Percentiles rank a stretch among this genome's conserved stretches.
Evolutionary conservation across 2,329 filamentous ascomycete genomes (phyloP).

Genomic region (Drechslerella coelobrocha): DNA sequence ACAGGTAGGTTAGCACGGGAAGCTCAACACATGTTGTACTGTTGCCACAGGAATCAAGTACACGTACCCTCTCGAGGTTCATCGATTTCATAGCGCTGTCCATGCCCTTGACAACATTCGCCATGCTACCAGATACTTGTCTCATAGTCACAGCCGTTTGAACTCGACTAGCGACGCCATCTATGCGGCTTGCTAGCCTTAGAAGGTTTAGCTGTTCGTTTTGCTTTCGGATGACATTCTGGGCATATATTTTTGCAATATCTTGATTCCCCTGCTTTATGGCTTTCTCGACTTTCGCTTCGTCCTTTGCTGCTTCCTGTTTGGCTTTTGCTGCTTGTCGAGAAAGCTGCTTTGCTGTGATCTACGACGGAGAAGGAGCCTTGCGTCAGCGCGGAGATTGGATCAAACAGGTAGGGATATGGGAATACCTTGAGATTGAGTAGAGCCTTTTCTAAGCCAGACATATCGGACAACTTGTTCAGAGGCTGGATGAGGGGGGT

Average conservation of each 20-base stretch:
- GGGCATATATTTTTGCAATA: conserved; percentile 69
- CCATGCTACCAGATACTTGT: conserved; percentile 68
- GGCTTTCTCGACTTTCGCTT: conserved; percentile 66
- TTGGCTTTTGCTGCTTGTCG: conserved; percentile 68
- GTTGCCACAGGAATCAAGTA: neutral
- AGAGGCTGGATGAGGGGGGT: neutral
- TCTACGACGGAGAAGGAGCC: conserved; percentile 61
- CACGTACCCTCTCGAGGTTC: conserved; percentile 67
- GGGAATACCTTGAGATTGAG: conserved; percentile 67
- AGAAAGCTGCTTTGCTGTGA: conserved; percentile 70
- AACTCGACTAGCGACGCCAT: conserved; percentile 67
- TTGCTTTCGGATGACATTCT: conserved; percentile 69
- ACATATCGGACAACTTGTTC: conserved; percentile 60
- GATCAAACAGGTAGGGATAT: conserved; percentile 12
- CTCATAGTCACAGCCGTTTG: conserved; percentile 71
- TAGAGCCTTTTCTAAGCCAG: conserved; percentile 68
- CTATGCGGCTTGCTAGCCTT: conserved; percentile 66
- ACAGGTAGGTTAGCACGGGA: conserved; percentile 2
- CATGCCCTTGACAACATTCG: conserved; percentile 69
- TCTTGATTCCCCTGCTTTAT: conserved; percentile 68
- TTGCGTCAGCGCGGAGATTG: conserved; percentile 1
- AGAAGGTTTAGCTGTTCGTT: conserved; percentile 69
- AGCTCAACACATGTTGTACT: neutral
- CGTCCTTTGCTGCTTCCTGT: conserved; percentile 68
- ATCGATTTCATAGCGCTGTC: conserved; percentile 70